Base-by-base conservation (phyloP, 2,329 filamentous ascomycete genomes). In the Helotiales sp. region DNA sequence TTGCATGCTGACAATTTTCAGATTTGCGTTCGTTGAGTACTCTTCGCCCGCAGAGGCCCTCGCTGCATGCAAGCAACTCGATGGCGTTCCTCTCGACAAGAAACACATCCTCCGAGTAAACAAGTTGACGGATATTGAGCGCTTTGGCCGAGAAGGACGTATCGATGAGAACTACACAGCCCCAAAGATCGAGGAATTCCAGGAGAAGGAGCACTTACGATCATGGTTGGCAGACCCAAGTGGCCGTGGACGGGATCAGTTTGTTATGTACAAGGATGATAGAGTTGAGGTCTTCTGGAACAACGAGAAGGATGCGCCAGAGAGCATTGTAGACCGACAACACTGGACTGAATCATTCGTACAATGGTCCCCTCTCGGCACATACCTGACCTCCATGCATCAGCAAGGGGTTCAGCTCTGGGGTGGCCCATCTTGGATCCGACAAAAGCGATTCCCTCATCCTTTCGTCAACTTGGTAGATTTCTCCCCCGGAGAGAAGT, bases 321-420 rank as follows among this genome's bases (percentile, higher is more conserved):
- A 99, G 80, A 89, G 87, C 71, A 87, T 97, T 43, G 93, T 99
- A 66, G 95, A 98, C 77, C 91, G 96, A 73, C 89, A 91, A 76
- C 92, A 96, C 85, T 99, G 96, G 96, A 99, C 96, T 68, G 96
- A 99, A 81, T 93, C 93, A 43, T 99, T 99, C 78, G 91, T 99
- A 60, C 93, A 97, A 82, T 99, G 96, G 96, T 98, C 96, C 64
- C 96, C 96, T 50, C 89, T 92, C 73, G 96, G 96, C 73, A 98
- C 95, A 64, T 99, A 89, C 81, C 87, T 99, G 70, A 95, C 94
- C 66, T 98, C 95, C 13, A 93, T 98, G 76, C 96, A 99, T 82
- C 89, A 91, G 24, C 94, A 97, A 80, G 96, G 96, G 86, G 93
- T 98, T 43, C 95, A 98, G 81, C 89, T 99, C 65, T 99, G 96